These are phyloP conservation scores for Pythium phragmitis DNA, from an alignment of 352 stramenopile species.

Conservation along the genomic window DNA sequence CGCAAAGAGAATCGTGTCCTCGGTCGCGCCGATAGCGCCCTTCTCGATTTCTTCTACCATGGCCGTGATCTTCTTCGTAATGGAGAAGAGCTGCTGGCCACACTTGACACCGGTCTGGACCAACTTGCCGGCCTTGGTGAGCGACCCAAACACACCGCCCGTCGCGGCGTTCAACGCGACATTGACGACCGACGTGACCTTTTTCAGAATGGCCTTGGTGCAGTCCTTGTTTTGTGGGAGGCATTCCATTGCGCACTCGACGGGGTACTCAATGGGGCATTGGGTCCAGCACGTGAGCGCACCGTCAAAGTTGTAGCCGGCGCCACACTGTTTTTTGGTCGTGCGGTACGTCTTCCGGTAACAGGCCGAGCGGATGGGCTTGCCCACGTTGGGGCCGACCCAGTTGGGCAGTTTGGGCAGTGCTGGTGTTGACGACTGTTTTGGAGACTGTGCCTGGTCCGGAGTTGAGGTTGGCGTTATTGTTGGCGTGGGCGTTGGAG, in stretches of 20 bases:
- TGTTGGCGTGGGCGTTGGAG: not conserved
- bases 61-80: conserved; percentile 37
- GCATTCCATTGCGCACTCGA: conserved; percentile 67
- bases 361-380: conserved; percentile 36
- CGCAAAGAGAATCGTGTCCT: conserved; percentile 43
- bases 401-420: conserved; percentile 15
- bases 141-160: conserved; percentile 50
- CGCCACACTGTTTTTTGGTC: conserved; percentile 30
- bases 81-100: conserved; percentile 41
- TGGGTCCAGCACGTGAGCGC: conserved; percentile 57
- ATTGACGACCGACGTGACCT: conserved; percentile 45
- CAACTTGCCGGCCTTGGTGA: conserved; percentile 37
- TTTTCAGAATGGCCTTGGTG: conserved; percentile 41
- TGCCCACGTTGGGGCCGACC: conserved; percentile 29
- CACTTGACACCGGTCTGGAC: conserved; percentile 48
- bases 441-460: not conserved
- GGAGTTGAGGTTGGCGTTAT: not conserved
- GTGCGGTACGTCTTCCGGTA: conserved; percentile 51
- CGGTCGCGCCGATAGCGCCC: not conserved
- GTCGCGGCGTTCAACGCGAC: conserved; percentile 51
- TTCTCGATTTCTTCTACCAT: conserved; percentile 20
- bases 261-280: conserved; percentile 70
- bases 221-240: conserved; percentile 74
- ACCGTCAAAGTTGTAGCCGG: conserved; percentile 50
- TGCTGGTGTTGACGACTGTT: not conserved